Evolutionary conservation across 768 basidiomycete species (phyloP).

Genomic region (Suillus americanus): DNA sequence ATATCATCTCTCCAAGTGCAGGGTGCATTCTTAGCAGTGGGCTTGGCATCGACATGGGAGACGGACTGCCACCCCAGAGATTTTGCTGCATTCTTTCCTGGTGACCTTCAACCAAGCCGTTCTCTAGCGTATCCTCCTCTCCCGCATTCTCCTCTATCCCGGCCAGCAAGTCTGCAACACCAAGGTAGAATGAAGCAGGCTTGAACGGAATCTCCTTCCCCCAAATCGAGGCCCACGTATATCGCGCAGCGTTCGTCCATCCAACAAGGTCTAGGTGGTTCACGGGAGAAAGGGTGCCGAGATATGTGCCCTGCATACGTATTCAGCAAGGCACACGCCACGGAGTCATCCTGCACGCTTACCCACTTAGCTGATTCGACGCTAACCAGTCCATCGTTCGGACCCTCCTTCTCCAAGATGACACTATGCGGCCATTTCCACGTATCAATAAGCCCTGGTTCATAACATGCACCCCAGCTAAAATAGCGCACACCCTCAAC

Average conservation of each 20-base stretch:
- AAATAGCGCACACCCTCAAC: constrained; percentile 81
- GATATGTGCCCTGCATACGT: constrained; percentile 75
- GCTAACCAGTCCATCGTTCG: constrained; percentile 93
- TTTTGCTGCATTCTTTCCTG: not conserved
- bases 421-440: constrained; percentile 82
- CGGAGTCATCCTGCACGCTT: constrained; percentile 11
- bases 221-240: constrained; percentile 85
- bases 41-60: not conserved
- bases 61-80: not conserved
- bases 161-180: constrained; percentile 77
- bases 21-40: not conserved
- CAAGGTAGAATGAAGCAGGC: constrained; percentile 88
- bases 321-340: not conserved
- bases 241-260: constrained; percentile 88
- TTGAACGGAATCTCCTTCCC: constrained; percentile 91
- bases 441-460: constrained; percentile 88
- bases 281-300: constrained; percentile 88
- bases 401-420: constrained; percentile 82
- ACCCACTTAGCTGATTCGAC: constrained; percentile 87
- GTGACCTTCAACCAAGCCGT: not conserved
- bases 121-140: not conserved
- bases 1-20: constrained; percentile 4
- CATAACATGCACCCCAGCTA: constrained; percentile 92
- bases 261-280: constrained; percentile 93
- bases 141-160: constrained; percentile 67